Evolutionary conservation across 2,329 filamentous ascomycete genomes (phyloP).

Genomic region (Cercospora berteroae): DNA sequence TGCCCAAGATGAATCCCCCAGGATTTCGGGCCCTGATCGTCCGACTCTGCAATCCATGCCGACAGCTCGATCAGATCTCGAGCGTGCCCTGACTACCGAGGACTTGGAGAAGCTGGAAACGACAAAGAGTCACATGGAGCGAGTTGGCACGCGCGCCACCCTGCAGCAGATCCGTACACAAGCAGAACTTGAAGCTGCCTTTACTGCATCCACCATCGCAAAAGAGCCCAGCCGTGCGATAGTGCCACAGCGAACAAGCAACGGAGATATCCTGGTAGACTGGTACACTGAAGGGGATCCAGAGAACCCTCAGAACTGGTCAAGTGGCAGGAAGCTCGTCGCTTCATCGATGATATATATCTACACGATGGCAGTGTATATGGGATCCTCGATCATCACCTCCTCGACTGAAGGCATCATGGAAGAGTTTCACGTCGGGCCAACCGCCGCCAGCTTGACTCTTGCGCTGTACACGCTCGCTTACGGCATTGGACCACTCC

Average conservation of each 20-base stretch:
- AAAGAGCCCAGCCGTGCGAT: constrained; percentile 42
- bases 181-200: constrained; percentile 44
- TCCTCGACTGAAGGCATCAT: constrained; percentile 50
- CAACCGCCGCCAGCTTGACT: constrained; percentile 55
- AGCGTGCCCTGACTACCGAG: constrained; percentile 9
- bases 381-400: constrained; percentile 53
- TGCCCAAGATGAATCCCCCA: constrained; percentile 2
- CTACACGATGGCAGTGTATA: constrained; percentile 61
- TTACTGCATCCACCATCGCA: constrained; percentile 37
- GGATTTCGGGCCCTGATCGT: constrained; percentile 5
- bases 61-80: constrained; percentile 18
- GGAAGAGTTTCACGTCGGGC: constrained; percentile 54
- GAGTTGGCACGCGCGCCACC: constrained; percentile 40
- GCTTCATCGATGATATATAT: constrained; percentile 44
- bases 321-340: constrained; percentile 32
- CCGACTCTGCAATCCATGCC: constrained; percentile 19
- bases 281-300: constrained; percentile 43
- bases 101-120: constrained; percentile 28
- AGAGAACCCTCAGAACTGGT: constrained; percentile 38
- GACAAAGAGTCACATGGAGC: constrained; percentile 23
- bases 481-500: constrained; percentile 45
- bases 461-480: constrained; percentile 54
- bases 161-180: constrained; percentile 38
- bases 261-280: constrained; percentile 53
- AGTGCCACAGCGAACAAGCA: constrained; percentile 49